A percentile compares a stretch with the other conserved stretches of the same genome.
These are phyloP conservation scores for Fusarium nisikadoi DNA, from an alignment of 2,329 filamentous ascomycete genomes.

Conservation along the genomic window DNA sequence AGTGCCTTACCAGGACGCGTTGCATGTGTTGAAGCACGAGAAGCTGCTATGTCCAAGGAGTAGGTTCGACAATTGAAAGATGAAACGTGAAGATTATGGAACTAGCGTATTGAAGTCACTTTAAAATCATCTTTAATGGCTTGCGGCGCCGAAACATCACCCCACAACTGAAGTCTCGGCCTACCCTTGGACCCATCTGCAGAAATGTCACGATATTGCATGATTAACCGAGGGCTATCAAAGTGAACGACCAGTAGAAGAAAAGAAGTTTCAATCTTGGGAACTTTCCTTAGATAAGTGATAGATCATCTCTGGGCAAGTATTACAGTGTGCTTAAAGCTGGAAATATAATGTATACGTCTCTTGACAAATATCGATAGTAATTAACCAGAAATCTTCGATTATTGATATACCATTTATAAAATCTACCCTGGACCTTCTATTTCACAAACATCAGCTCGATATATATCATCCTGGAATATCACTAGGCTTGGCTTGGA, in stretches of 20 bases:
- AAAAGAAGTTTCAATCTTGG: rapidly evolving
- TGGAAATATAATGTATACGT: not conserved
- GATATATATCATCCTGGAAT: not conserved
- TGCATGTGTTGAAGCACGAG: not conserved
- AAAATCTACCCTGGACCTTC: not conserved
- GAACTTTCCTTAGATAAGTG: too few relatives aligned
- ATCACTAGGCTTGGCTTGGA: not conserved
- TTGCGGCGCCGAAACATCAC: too few relatives aligned
- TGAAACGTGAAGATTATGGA: not conserved
- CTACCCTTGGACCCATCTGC: too few relatives aligned
- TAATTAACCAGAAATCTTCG: not conserved
- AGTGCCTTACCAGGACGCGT: not conserved
- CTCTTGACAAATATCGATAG: not conserved
- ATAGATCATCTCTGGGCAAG: rapidly evolving
- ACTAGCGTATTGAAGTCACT: not conserved
- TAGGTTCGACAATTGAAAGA: not conserved
- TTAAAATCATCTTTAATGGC: too few relatives aligned
- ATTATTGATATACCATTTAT: not conserved
- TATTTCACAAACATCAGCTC: not conserved
- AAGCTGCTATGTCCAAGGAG: too few relatives aligned
- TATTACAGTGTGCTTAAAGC: not conserved
- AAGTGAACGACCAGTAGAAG: too few relatives aligned
- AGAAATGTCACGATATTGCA: too few relatives aligned
- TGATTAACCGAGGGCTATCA: too few relatives aligned
- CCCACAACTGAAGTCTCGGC: too few relatives aligned